phyloP scores from a whole-genome alignment of 192 early-diverging fungal species.

The Polychytrium aggregatum region DNA sequence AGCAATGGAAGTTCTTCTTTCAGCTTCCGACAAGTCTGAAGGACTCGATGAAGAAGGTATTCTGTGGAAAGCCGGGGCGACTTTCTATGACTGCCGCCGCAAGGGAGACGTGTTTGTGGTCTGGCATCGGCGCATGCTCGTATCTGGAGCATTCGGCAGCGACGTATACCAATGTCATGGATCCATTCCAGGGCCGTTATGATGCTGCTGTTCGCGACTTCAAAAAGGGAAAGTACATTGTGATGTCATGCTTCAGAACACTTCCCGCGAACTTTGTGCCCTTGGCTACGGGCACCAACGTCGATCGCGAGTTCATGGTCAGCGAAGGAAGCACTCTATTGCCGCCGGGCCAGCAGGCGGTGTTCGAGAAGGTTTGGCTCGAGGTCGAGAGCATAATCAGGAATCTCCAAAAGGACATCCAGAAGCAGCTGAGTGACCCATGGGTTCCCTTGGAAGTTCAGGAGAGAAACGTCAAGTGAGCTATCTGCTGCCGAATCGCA shows the following conservation, averaged over 20 bases:
- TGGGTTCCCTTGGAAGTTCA: constrained; percentile 76
- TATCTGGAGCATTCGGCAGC: background rate
- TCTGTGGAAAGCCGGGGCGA: too few species aligned
- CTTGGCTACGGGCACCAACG: background rate
- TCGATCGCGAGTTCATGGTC: background rate
- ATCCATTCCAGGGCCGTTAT: constrained; percentile 52
- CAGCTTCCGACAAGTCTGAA: constrained; percentile 82
- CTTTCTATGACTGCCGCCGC: too few species aligned
- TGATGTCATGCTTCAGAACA: constrained; percentile 40
- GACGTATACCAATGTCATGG: too few species aligned
- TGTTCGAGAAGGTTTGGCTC: constrained; percentile 91
- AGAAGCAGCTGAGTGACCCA: constrained; percentile 61
- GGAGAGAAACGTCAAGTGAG: constrained; percentile 73
- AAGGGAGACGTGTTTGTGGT: too few species aligned
- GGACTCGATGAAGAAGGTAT: constrained; percentile 70
- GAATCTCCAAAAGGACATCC: constrained; percentile 59
- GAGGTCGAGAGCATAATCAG: constrained; percentile 80
- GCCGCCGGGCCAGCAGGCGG: constrained; percentile 42
- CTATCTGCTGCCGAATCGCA: constrained; percentile 9
- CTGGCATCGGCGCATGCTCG: background rate
- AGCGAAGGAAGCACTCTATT: constrained; percentile 21
- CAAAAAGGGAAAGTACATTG: constrained; percentile 83
- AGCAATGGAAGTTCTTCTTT: constrained; percentile 94
- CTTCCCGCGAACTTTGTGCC: background rate
- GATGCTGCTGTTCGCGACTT: constrained; percentile 90